Base-by-base conservation (phyloP, 306 rosid genomes). In the Chamaecrista fasciculata region DNA sequence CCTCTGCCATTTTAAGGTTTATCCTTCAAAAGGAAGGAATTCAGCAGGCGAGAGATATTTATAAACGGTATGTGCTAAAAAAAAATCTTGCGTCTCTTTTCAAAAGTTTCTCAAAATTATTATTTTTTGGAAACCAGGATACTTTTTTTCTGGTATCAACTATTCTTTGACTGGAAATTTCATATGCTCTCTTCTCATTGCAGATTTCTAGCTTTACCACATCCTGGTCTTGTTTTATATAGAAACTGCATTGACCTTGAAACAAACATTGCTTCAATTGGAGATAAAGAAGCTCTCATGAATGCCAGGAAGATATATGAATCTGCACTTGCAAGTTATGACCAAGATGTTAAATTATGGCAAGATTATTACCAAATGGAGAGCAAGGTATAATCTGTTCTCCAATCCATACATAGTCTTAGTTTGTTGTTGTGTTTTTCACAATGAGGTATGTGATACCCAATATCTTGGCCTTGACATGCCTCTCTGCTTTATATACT, bases 191-290 rank as follows among this genome's bases (percentile, higher is more conserved):
- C 46, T 71, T 83, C 52, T 63, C 51, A 68, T 72, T 83, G 76
- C 97, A 94, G 99, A 65, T 94, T 76, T 82, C 80, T 81, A 37
- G 86, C 87, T 73, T 76, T 90, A 62, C 96, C 97, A 20, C 97
- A 62, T 80, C 95, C 99, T 0, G 95, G 99, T 71, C 88, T 90
- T 73, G 91, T 78, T 44, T 33, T 84, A 65, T 87, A 79, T 76
- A 84, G 66, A 55, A 79, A 78, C 14, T 90, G 97, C 84, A 88
- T 88, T 59, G 91, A 86, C 68, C 70, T 94, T 77, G 97, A 94
- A 85, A 74, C 86, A 71, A 87, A 85, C 66, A 78, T 88, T 71
- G 87, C 98, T 42, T 83, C 83, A 37, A 53, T 40, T 15, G 92
- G 97, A 53, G 86, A 85, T 70, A 90, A 85, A 84, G 85, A 73